phyloP scores from a whole-genome alignment of 768 basidiomycete genomes.

The Rhizopogon rudus region DNA sequence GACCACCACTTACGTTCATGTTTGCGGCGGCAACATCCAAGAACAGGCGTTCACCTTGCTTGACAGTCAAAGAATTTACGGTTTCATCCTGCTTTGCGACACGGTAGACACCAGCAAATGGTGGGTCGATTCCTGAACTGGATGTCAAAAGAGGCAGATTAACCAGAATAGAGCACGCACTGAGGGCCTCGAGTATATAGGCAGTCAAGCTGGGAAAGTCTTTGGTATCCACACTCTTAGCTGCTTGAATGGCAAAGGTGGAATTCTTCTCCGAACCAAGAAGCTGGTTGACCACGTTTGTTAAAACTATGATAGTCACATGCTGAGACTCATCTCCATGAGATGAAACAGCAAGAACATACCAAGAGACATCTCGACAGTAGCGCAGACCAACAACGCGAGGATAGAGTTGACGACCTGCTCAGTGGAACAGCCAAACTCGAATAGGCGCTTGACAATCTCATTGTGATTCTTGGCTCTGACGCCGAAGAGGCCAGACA shows the following conservation, averaged over 20 bases:
- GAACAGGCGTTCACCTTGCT: conserved; percentile 52
- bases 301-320: conserved; percentile 40
- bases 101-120: conserved; percentile 66
- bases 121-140: conserved; percentile 60
- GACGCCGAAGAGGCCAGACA: conserved; percentile 40
- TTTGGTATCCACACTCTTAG: conserved; percentile 24
- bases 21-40: conserved; percentile 56
- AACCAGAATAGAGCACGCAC: conserved; percentile 35
- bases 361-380: conserved; percentile 70
- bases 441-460: conserved; percentile 53
- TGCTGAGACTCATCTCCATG: neutral
- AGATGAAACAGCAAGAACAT: conserved; percentile 9
- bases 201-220: conserved; percentile 42
- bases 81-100: conserved; percentile 41
- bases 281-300: conserved; percentile 63
- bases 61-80: conserved; percentile 37
- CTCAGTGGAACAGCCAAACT: conserved; percentile 51
- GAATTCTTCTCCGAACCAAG: conserved; percentile 43
- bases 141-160: conserved; percentile 1
- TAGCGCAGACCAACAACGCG: conserved; percentile 64
- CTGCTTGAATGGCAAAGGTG: conserved; percentile 30
- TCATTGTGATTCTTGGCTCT: conserved; percentile 42
- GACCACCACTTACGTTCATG: conserved; percentile 45
- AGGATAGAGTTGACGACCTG: conserved; percentile 65
- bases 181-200: conserved; percentile 63